Conservation (phyloP, 225 moss, liverwort and hornwort genomes). For the Climacium dendroides region DNA sequence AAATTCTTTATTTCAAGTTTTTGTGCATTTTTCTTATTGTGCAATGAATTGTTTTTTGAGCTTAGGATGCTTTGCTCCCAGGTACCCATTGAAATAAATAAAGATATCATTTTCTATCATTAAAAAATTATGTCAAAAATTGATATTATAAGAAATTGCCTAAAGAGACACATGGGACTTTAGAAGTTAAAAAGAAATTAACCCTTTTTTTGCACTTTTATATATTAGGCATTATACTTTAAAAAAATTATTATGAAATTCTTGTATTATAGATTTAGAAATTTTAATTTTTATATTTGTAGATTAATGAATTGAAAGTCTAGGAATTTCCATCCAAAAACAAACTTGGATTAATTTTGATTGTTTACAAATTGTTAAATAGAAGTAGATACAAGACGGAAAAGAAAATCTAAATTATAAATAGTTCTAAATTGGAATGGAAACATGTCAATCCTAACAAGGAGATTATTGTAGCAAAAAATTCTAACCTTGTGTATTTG, state of each 20-base stretch:
- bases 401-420: not conserved
- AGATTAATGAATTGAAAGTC: not conserved
- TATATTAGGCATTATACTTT: fast-evolving
- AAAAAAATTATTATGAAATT: not conserved
- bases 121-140: not conserved
- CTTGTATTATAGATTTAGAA: not conserved
- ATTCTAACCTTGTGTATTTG: not conserved
- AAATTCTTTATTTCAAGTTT: not conserved
- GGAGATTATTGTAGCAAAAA: not conserved
- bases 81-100: not conserved
- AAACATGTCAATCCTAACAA: not conserved
- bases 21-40: fast-evolving
- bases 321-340: not conserved
- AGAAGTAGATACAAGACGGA: not conserved
- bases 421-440: not conserved
- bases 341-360: not conserved
- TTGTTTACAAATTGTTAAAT: not conserved
- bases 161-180: fast-evolving
- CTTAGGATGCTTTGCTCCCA: fast-evolving
- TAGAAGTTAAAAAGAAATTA: fast-evolving
- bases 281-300: not conserved
- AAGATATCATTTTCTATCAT: not conserved
- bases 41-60: fast-evolving
- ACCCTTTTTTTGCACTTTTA: not conserved
- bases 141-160: fast-evolving